These are phyloP conservation scores for Withania somnifera DNA, from an alignment of 305 asterid genomes.

Conservation along the genomic window DNA sequence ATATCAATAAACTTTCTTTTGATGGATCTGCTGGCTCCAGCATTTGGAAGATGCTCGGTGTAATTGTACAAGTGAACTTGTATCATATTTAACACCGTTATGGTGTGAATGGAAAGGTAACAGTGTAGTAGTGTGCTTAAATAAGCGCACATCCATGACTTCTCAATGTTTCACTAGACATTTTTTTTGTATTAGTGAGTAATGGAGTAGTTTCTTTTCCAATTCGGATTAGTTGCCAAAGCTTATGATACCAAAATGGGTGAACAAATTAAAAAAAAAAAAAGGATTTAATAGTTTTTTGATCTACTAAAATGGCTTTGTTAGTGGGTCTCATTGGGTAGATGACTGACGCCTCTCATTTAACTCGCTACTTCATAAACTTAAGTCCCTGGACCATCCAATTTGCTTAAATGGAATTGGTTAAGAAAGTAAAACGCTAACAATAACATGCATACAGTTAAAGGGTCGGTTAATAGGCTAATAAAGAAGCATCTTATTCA, in stretches of 20 bases:
- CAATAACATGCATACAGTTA: too few relatives aligned
- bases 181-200: background rate
- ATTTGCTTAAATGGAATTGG: too few relatives aligned
- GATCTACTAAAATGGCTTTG: background rate
- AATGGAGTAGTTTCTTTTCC: background rate
- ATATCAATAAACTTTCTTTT: background rate
- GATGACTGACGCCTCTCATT: too few relatives aligned
- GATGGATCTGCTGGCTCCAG: background rate
- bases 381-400: background rate
- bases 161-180: background rate
- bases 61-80: background rate
- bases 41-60: background rate
- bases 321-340: background rate
- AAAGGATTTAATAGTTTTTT: background rate
- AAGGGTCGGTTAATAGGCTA: too few relatives aligned
- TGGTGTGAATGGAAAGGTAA: background rate
- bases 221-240: background rate
- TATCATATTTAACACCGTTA: background rate
- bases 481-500: too few relatives aligned
- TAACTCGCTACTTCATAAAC: too few relatives aligned
- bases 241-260: background rate
- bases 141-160: background rate
- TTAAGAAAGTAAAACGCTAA: too few relatives aligned
- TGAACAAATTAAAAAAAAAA: background rate
- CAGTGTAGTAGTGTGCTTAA: background rate